Conservation (phyloP, 2,329 filamentous ascomycete species). For the Dryadomyces sulphureus region DNA sequence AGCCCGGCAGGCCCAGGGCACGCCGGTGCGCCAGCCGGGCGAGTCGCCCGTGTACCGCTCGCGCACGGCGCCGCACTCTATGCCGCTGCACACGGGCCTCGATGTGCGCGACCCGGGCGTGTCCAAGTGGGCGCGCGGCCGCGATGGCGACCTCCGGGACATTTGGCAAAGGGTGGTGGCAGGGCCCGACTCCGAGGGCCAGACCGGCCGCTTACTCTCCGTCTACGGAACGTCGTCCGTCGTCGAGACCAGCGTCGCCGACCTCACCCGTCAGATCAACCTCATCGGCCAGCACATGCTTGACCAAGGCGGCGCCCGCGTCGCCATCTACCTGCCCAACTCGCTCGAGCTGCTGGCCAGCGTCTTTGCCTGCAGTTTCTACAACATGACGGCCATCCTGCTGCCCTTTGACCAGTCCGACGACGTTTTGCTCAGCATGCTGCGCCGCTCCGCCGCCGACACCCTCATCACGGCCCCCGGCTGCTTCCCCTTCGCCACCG, state of each 20-base stretch:
- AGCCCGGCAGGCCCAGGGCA: conserved; percentile 65
- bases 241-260: conserved; percentile 55
- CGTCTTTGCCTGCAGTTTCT: conserved; percentile 82
- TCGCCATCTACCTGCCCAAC: conserved; percentile 87
- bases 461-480: conserved; percentile 74
- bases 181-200: neutral
- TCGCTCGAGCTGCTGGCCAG: conserved; percentile 73
- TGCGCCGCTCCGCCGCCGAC: conserved; percentile 62
- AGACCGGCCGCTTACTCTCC: conserved; percentile 54
- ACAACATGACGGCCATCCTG: conserved; percentile 70
- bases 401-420: conserved; percentile 69
- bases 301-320: conserved; percentile 55
- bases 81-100: conserved; percentile 61
- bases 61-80: conserved; percentile 73
- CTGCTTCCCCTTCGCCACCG: conserved; percentile 63
- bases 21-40: conserved; percentile 65
- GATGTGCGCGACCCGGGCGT: conserved; percentile 69
- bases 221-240: conserved; percentile 64
- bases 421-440: conserved; percentile 53
- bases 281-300: conserved; percentile 66
- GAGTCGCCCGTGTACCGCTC: conserved; percentile 79
- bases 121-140: conserved; percentile 69
- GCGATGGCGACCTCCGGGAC: conserved; percentile 81
- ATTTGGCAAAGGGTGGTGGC: conserved; percentile 71
- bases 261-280: conserved; percentile 74